phyloP scores from a whole-genome alignment of 306 rosid species.

The Corylus avellana region DNA sequence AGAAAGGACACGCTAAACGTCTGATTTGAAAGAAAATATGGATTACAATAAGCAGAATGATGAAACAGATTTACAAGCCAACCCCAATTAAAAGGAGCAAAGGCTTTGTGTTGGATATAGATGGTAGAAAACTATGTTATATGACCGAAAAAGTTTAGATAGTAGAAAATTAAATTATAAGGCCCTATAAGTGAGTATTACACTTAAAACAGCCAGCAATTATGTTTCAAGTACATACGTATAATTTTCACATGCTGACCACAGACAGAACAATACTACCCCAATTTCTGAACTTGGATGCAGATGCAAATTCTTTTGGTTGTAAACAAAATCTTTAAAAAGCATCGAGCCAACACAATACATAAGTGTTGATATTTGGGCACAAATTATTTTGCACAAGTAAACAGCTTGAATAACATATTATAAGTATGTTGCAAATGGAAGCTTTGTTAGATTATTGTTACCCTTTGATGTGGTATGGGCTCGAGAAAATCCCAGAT shows the following conservation, averaged over 20 bases:
- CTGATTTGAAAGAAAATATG: no score
- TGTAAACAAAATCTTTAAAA: neutral
- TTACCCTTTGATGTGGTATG: slow-evolving; percentile 25
- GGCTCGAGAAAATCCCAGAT: slow-evolving; percentile 12
- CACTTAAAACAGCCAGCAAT: neutral
- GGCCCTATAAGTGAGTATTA: no score
- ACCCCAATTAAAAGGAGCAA: neutral
- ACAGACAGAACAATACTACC: neutral
- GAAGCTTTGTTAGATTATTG: neutral
- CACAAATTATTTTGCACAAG: neutral
- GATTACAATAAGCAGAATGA: no score
- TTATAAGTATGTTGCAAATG: neutral
- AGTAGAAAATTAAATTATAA: neutral
- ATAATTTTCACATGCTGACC: neutral
- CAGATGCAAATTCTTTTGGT: neutral
- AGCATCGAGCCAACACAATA: neutral
- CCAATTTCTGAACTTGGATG: neutral
- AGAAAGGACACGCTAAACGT: no score
- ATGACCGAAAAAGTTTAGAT: neutral
- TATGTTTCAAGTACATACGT: neutral
- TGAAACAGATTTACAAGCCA: neutral
- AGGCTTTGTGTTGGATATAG: neutral
- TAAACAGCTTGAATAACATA: neutral
- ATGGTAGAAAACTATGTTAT: neutral
- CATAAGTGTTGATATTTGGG: neutral